phyloP scores from a whole-genome alignment of 306 rosid genomes.

The Canavalia ensiformis region DNA sequence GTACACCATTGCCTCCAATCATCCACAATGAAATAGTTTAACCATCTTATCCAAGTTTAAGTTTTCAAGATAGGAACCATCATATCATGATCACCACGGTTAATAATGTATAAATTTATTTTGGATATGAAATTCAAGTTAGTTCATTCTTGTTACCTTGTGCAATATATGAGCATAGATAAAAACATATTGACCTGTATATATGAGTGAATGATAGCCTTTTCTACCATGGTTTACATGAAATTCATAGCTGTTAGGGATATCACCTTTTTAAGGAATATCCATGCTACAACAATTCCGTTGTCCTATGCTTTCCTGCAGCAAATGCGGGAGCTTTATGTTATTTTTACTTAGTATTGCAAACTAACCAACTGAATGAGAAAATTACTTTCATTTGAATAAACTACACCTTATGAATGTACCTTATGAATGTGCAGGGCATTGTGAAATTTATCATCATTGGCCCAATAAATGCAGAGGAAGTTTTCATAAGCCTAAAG shows the following conservation, averaged over 20 bases:
- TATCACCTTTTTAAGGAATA: not conserved
- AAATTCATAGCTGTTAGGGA: constrained; percentile 42
- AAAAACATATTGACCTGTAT: constrained; percentile 57
- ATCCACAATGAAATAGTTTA: constrained; percentile 69
- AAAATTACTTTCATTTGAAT: not conserved
- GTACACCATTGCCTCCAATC: constrained; percentile 79
- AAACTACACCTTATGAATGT: constrained; percentile 53
- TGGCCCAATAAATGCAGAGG: constrained; percentile 59
- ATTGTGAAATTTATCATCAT: constrained; percentile 54
- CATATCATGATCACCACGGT: constrained; percentile 82
- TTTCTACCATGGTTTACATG: constrained; percentile 63
- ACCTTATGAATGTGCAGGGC: constrained; percentile 64
- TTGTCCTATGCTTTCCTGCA: constrained; percentile 67
- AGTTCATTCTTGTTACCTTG: not conserved
- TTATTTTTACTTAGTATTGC: not conserved
- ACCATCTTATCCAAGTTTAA: constrained; percentile 75
- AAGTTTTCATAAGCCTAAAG: constrained; percentile 31
- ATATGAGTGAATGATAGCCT: constrained; percentile 67
- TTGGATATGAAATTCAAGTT: not conserved
- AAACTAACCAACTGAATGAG: not conserved
- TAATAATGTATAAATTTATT: not conserved
- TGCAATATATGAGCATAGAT: not conserved
- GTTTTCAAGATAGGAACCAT: constrained; percentile 45
- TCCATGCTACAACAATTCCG: constrained; percentile 60
- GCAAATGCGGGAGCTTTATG: not conserved